Evolutionary conservation across 2,329 filamentous ascomycete species (phyloP).

Genomic region (Botrytis cinerea): DNA sequence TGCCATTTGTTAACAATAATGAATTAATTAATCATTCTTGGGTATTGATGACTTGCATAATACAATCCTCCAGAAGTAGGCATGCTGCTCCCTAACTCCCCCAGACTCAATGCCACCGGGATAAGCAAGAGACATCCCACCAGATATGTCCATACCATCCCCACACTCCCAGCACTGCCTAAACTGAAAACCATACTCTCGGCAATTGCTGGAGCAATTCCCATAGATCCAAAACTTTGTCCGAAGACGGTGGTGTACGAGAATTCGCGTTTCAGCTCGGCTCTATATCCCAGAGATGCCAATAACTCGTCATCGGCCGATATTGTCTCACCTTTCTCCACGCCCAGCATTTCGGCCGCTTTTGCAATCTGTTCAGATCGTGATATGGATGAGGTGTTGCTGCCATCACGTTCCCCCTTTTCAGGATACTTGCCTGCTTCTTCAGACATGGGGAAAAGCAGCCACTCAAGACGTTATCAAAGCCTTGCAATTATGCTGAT

Average conservation of each 20-base stretch:
- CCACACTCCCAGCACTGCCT: constrained; percentile 38
- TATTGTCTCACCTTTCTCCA: constrained; percentile 27
- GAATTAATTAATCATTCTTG: neutral
- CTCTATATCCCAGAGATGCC: constrained; percentile 38
- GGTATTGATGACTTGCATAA: constrained; percentile 32
- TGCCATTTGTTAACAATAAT: constrained; percentile 11
- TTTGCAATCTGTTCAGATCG: constrained; percentile 4
- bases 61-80: constrained; percentile 41
- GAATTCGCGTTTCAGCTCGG: constrained; percentile 41
- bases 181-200: constrained; percentile 40
- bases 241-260: constrained; percentile 41
- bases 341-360: constrained; percentile 11
- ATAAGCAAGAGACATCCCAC: constrained; percentile 39
- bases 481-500: neutral
- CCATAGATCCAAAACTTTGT: constrained; percentile 42
- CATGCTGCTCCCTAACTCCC: constrained; percentile 41
- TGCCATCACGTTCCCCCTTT: neutral
- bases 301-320: constrained; percentile 38
- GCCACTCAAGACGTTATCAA: neutral
- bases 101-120: constrained; percentile 40
- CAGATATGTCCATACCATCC: constrained; percentile 42
- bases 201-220: constrained; percentile 41
- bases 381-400: neutral
- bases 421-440: neutral
- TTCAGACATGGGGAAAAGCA: constrained; percentile 6